These are phyloP conservation scores for Chlorociboria aeruginascens DNA, from an alignment of 495 filamentous ascomycete species.

Conservation along the genomic window DNA sequence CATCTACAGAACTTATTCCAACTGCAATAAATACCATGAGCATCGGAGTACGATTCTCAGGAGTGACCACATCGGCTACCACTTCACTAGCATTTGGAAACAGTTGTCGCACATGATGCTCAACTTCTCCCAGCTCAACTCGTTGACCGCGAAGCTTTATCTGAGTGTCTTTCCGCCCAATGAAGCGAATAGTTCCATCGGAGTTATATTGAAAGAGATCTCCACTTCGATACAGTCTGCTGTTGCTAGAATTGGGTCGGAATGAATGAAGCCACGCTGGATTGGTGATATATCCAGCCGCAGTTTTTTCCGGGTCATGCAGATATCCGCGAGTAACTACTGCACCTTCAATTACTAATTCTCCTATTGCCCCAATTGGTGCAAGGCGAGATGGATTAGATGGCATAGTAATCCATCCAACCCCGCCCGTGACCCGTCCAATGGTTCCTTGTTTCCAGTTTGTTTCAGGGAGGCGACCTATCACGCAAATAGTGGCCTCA, in stretches of 20 bases:
- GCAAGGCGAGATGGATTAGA: constrained; percentile 37
- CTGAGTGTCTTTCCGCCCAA: constrained; percentile 21
- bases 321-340: constrained; percentile 40
- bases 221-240: constrained; percentile 43
- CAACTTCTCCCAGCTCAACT: constrained; percentile 21
- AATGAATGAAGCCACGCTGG: background rate
- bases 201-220: constrained; percentile 8
- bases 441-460: background rate
- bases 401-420: constrained; percentile 45
- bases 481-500: constrained; percentile 16
- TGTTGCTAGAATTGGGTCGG: background rate
- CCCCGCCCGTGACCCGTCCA: background rate
- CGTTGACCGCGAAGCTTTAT: constrained; percentile 21
- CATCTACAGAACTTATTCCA: background rate
- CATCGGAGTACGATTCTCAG: background rate
- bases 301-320: constrained; percentile 10
- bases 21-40: background rate
- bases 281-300: constrained; percentile 19
- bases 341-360: constrained; percentile 49
- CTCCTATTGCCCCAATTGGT: constrained; percentile 48
- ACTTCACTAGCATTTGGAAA: background rate
- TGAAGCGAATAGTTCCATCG: constrained; percentile 30
- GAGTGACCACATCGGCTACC: background rate
- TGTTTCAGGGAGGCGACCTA: constrained; percentile 24
- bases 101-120: background rate